Evolutionary conservation across 2,329 filamentous ascomycete species (phyloP).

Genomic region (Aspergillus bombycis): DNA sequence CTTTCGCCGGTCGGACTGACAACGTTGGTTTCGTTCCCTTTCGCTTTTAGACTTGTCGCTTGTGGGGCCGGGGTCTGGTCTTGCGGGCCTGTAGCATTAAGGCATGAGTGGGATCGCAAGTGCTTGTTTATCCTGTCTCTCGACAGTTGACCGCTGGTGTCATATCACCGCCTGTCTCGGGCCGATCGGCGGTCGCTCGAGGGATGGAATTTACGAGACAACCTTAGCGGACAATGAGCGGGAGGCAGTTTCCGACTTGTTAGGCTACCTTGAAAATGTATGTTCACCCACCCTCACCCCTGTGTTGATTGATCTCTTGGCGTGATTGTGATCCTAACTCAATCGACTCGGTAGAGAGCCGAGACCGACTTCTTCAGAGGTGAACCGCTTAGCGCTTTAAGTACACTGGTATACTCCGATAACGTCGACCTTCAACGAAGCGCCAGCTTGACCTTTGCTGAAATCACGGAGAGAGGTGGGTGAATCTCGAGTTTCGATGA

Average conservation of each 20-base stretch:
- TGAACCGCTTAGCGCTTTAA: constrained; percentile 89
- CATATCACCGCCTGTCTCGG: constrained; percentile 47
- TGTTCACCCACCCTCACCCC: constrained; percentile 43
- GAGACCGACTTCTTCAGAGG: constrained; percentile 99
- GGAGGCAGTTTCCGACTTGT: constrained; percentile 91
- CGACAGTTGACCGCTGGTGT: constrained; percentile 47
- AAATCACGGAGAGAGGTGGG: constrained; percentile 95
- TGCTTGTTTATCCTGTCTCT: constrained; percentile 46
- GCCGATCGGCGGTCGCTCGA: constrained; percentile 66
- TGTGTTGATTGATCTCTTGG: constrained; percentile 8
- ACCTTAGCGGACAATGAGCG: constrained; percentile 94
- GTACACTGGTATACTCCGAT: constrained; percentile 95
- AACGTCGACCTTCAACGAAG: constrained; percentile 98
- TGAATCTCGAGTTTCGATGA: not conserved
- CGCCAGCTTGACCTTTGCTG: constrained; percentile 96
- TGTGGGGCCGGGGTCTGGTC: constrained; percentile 31
- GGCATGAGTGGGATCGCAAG: constrained; percentile 44
- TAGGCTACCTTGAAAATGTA: constrained; percentile 97
- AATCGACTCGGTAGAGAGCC: constrained; percentile 65
- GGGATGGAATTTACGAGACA: constrained; percentile 81
- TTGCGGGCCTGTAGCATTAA: constrained; percentile 31
- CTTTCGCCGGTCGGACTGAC: constrained; percentile 13
- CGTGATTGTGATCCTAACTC: constrained; percentile 21
- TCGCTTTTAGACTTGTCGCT: constrained; percentile 22
- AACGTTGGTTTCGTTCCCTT: constrained; percentile 14